These are phyloP conservation scores for Trypanosoma scelopori DNA, from an alignment of 208 protist genomes.

Conservation along the genomic window DNA sequence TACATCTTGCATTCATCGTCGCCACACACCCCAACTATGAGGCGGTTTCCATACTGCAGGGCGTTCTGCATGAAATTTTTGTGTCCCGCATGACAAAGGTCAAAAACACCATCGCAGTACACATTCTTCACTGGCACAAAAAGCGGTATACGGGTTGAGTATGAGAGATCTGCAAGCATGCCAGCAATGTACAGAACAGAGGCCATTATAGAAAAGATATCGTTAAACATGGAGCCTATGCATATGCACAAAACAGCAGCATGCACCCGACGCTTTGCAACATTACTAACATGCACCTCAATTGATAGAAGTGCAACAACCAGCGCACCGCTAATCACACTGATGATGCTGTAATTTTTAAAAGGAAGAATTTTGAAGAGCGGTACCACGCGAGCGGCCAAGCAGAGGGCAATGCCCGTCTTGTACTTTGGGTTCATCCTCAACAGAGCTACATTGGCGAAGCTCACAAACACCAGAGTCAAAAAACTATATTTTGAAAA, in stretches of 20 bases:
- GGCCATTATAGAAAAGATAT: conserved; percentile 67
- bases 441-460: conserved; percentile 67
- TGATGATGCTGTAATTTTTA: conserved; percentile 61
- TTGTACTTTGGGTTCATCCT: conserved; percentile 68
- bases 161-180: conserved; percentile 86
- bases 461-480: conserved; percentile 50
- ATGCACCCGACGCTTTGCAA: conserved; percentile 83
- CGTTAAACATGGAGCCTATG: conserved; percentile 86
- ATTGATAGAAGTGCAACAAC: conserved; percentile 81
- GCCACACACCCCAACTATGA: conserved; percentile 91
- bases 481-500: conserved; percentile 44
- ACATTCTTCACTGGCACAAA: conserved; percentile 91
- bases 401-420: conserved; percentile 60
- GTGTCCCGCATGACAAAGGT: conserved; percentile 92
- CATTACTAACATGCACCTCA: conserved; percentile 87
- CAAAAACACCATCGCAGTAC: conserved; percentile 92
- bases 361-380: conserved; percentile 80
- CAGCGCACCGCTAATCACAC: conserved; percentile 83
- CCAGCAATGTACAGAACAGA: conserved; percentile 77
- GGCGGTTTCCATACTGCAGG: conserved; percentile 83
- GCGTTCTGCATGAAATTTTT: conserved; percentile 87
- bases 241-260: conserved; percentile 80
- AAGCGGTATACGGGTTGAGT: conserved; percentile 85
- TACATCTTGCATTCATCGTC: conserved; percentile 87
- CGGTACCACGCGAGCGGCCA: conserved; percentile 64